Conservation (phyloP, 345 rosid genomes). For the Clarkia xantiana region DNA sequence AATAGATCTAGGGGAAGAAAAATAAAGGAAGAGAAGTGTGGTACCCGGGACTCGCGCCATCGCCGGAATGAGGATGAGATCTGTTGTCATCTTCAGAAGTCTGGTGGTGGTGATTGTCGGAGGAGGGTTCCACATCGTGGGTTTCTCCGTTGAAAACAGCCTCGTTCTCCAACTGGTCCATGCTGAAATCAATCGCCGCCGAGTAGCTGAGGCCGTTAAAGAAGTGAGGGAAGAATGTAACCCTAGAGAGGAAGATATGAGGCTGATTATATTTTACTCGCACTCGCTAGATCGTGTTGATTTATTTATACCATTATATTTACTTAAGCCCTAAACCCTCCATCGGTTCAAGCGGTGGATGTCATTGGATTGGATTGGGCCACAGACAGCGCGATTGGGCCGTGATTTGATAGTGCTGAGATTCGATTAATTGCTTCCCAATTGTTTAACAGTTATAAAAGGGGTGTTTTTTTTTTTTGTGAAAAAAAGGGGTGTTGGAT, state of each 20-base stretch:
- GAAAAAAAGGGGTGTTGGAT: too few relatives aligned
- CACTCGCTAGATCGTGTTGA: too few relatives aligned
- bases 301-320: too few relatives aligned
- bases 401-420: too few relatives aligned
- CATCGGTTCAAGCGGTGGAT: too few relatives aligned
- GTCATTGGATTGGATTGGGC: too few relatives aligned
- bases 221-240: background rate
- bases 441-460: too few relatives aligned
- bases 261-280: too few relatives aligned
- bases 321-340: too few relatives aligned
- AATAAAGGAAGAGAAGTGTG: background rate
- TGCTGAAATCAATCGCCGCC: background rate
- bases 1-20: background rate
- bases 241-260: background rate
- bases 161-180: constrained; percentile 7
- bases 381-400: too few relatives aligned
- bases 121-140: constrained; percentile 4
- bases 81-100: constrained; percentile 5
- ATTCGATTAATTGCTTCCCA: too few relatives aligned
- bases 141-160: constrained; percentile 2
- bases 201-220: background rate
- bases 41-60: constrained; percentile 9
- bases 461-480: too few relatives aligned
- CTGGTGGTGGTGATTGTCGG: constrained; percentile 3
- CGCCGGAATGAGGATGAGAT: constrained; percentile 8